These are phyloP conservation scores for Luvunga scandens DNA, from an alignment of 345 rosid genomes.

Conservation along the genomic window DNA sequence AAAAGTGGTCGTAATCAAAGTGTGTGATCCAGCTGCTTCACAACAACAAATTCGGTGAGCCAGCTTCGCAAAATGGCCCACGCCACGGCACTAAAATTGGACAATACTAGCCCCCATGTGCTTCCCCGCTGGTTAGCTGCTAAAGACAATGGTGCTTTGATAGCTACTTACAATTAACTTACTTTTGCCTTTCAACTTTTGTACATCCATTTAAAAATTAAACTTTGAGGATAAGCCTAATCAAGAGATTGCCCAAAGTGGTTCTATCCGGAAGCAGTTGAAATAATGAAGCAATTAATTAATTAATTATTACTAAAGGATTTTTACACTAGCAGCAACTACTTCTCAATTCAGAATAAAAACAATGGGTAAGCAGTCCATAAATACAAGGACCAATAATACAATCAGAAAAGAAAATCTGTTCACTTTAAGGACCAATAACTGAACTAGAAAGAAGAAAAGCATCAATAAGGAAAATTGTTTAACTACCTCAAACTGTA, in stretches of 20 bases:
- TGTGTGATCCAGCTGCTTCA: conserved; percentile 35
- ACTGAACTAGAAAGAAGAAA: neutral
- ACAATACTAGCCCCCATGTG: conserved; percentile 22
- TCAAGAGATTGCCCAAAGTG: neutral
- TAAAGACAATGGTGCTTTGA: neutral
- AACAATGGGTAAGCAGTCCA: no score
- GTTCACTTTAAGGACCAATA: neutral
- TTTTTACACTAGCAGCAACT: no score
- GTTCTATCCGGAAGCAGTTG: neutral
- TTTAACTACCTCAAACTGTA: conserved; percentile 21
- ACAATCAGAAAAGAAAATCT: no score
- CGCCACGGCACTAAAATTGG: conserved; percentile 9
- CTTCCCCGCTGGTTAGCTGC: conserved; percentile 6
- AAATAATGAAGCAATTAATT: neutral
- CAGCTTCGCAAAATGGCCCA: conserved; percentile 10
- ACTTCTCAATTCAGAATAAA: no score
- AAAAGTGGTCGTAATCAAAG: neutral
- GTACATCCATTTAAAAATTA: neutral
- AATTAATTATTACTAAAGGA: no score
- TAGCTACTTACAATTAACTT: neutral
- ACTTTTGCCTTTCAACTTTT: neutral
- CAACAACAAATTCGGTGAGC: conserved; percentile 18
- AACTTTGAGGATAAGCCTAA: neutral
- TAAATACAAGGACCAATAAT: no score
- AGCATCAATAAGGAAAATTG: conserved; percentile 3